Conservation (phyloP, 192 early-diverging fungal genomes). For the Mortierella hygrophila region DNA sequence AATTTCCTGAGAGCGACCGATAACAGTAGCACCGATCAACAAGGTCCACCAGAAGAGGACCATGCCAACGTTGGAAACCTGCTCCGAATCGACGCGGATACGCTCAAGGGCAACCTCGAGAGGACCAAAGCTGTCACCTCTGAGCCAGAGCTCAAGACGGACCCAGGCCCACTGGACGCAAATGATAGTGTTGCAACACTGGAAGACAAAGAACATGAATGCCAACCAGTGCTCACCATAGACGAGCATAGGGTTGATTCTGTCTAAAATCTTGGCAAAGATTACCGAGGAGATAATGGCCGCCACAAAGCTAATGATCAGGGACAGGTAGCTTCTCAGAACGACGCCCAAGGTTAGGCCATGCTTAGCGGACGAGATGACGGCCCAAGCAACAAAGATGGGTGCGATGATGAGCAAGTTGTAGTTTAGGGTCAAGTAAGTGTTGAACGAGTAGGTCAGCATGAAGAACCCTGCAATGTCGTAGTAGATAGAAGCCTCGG, state of each 20-base stretch:
- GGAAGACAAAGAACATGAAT: slow-evolving; percentile 45
- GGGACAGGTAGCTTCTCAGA: slow-evolving; percentile 26
- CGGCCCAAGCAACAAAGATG: slow-evolving; percentile 33
- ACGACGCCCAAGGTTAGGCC: slow-evolving; percentile 10
- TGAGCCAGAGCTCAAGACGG: slow-evolving; percentile 28
- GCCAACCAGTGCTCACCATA: slow-evolving; percentile 50
- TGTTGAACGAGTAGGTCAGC: slow-evolving; percentile 56
- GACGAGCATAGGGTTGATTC: slow-evolving; percentile 57
- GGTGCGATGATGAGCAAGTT: slow-evolving; percentile 46
- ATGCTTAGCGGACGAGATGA: slow-evolving; percentile 26
- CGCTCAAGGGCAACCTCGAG: slow-evolving; percentile 40
- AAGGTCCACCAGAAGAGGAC: slow-evolving; percentile 62
- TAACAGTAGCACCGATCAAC: slow-evolving; percentile 39
- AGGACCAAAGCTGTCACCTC: slow-evolving; percentile 33
- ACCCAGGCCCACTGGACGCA: slow-evolving; percentile 50
- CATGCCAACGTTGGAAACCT: slow-evolving; percentile 53
- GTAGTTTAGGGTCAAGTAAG: slow-evolving; percentile 49
- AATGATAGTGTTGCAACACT: slow-evolving; percentile 36
- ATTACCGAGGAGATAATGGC: slow-evolving; percentile 38
- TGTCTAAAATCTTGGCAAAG: slow-evolving; percentile 33
- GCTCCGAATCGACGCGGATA: slow-evolving; percentile 46
- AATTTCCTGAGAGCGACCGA: slow-evolving; percentile 30
- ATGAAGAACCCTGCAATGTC: slow-evolving; percentile 62
- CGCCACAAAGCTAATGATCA: slow-evolving; percentile 36
- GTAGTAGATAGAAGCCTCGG: slow-evolving; percentile 59